Conservation (phyloP, 2,329 filamentous ascomycete genomes). For the Stemphylium vesicarium region DNA sequence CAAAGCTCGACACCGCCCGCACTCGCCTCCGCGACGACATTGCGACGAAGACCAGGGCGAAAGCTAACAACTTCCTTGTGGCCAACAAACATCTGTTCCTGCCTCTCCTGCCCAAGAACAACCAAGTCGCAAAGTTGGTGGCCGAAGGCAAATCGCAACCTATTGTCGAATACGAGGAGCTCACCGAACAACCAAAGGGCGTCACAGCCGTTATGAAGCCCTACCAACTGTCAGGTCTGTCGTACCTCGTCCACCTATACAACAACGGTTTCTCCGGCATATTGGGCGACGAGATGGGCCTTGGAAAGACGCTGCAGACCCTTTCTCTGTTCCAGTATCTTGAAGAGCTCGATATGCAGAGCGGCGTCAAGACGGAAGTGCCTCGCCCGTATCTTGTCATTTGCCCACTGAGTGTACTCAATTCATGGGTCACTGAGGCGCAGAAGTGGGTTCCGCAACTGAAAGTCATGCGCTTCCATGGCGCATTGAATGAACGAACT, state of each 20-base stretch:
- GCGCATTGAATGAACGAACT: constrained; percentile 82
- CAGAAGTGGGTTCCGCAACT: constrained; percentile 96
- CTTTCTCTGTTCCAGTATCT: constrained; percentile 96
- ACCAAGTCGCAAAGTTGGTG: constrained; percentile 52
- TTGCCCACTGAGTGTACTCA: constrained; percentile 92
- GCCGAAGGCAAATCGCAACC: constrained; percentile 24
- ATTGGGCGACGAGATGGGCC: constrained; percentile 97
- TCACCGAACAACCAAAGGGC: constrained; percentile 53
- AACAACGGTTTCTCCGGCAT: constrained; percentile 99
- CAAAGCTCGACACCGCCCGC: constrained; percentile 49
- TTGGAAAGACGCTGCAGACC: constrained; percentile 98
- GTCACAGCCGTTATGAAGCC: constrained; percentile 75
- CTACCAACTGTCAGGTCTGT: constrained; percentile 95
- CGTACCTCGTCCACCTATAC: constrained; percentile 98
- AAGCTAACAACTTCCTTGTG: constrained; percentile 55
- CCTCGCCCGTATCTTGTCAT: constrained; percentile 93
- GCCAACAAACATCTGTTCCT: constrained; percentile 55
- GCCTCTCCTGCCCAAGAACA: constrained; percentile 54
- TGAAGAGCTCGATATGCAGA: constrained; percentile 80
- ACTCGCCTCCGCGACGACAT: constrained; percentile 52
- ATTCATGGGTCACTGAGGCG: constrained; percentile 97
- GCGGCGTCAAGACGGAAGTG: constrained; percentile 59
- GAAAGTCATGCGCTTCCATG: constrained; percentile 90
- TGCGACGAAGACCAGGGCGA: constrained; percentile 50
- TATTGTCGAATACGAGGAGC: constrained; percentile 50